Evolutionary conservation across 306 rosid genomes (phyloP).

Genomic region (Lathyrus tuberosus): DNA sequence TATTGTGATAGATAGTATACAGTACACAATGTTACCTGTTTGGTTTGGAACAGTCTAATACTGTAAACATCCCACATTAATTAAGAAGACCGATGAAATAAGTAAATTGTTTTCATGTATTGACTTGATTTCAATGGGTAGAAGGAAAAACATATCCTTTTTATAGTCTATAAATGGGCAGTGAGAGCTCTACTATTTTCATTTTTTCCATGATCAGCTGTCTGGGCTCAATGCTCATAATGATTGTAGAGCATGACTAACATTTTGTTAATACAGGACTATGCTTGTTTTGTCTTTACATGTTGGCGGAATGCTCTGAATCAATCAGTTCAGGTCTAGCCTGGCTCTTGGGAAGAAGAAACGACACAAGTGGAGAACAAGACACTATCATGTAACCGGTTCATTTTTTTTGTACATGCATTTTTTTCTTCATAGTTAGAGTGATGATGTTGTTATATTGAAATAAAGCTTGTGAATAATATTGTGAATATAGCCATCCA

Average conservation of each 20-base stretch:
- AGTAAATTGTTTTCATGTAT: conserved; percentile 1
- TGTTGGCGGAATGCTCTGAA: conserved; percentile 64
- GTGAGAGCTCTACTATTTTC: conserved; percentile 6
- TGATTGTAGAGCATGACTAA: conserved; percentile 3
- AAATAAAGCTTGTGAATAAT: conserved; percentile 25
- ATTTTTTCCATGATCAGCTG: conserved; percentile 25
- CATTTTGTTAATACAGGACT: conserved; percentile 56
- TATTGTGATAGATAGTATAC: neutral
- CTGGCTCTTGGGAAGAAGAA: conserved; percentile 61
- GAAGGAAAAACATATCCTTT: conserved; percentile 21
- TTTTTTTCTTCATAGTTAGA: neutral
- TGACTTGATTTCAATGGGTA: conserved; percentile 17
- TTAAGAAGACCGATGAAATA: neutral
- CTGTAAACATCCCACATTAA: neutral
- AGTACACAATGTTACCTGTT: neutral
- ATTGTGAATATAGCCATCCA: conserved; percentile 32
- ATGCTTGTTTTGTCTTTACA: conserved; percentile 85
- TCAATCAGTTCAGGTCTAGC: conserved; percentile 51
- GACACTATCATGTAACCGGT: conserved; percentile 52
- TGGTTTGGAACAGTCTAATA: conserved; percentile 6
- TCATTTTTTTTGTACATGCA: conserved; percentile 35
- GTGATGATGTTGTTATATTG: conserved; percentile 2
- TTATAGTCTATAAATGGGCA: neutral
- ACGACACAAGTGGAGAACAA: conserved; percentile 48
- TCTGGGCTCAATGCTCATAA: conserved; percentile 1